Evolutionary conservation across 164 flowering plant species (phyloP), one percentile per base, ranked within the genome.

Genomic region (Liriodendron chinense): DNA sequence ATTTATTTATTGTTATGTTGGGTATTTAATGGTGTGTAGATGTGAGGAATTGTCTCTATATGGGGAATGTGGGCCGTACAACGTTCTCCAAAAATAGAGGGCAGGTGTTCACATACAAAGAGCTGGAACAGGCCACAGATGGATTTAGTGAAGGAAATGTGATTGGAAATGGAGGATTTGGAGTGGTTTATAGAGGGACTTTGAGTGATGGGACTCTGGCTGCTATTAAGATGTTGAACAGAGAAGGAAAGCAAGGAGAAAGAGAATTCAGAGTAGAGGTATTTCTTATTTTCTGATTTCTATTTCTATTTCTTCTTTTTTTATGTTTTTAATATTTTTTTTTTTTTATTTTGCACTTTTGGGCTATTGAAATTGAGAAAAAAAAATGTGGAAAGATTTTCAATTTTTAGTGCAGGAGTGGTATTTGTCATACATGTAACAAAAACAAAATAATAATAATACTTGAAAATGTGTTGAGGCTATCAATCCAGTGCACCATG

Each of bases 211-310:
- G 98, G 6, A 88, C 93, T 26, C 78, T 83, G 25, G 94, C 92
- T 6, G 97, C 98, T 21, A 84, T 95, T 61, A 93, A 95, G 83
- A 83, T 79, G 87, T 47, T 95, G 65, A 86, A 81, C 18, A 84
- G 84, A 57, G 88, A 89, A 72, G 92, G 94, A 2, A 95, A 88
- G 79, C 98, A 93, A 76, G 89, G 90, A 24, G 98, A 95, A 83
- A 92, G 98, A 47, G 90, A 91, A 13, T 95, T 95, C 84, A 85
- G 96, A 77, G 78, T 87, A 47, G 94, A 95, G 98, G 98, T 91
- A 2, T 78, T 13, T 69, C 25, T 47, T 47, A 20, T 21, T 63
- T 63, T 6, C n/a, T n/a, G n/a, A n/a, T n/a, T n/a, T n/a, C n/a
- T n/a, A n/a, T n/a, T n/a, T n/a, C n/a, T n/a, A n/a, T 68, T 18